Evolutionary conservation across 2,329 filamentous ascomycete genomes (phyloP), one percentile per base, ranked within the genome.

Genomic region (Botryotinia calthae): DNA sequence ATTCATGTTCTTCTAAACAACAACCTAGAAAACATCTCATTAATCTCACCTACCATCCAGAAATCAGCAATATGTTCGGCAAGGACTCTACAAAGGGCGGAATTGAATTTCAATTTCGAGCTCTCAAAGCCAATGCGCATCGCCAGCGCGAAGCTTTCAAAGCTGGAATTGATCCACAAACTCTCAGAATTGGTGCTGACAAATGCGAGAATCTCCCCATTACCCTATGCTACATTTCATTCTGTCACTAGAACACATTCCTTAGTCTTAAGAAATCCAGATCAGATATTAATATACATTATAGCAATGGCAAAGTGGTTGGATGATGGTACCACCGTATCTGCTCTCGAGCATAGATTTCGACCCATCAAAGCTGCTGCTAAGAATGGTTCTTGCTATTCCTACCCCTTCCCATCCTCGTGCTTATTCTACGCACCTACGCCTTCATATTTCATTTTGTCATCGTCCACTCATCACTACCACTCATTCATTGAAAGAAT

Each of bases 41-140:
- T 48, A 51, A 68, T 61, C 12, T 16, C 9, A 18, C 14, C 51
- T 3, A 28, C 31, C 25, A 28, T 71, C 10, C 68, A 72, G 70
- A 59, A 59, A 72, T 61, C 4, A 40, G 37, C n/a, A 61, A 72
- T 4, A 68, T 67, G 80, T 90, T 88, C 75, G 88, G 88, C 40
- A 72, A n/a, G 1, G 87, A 88, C 72, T 88, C 86, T 5, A 90
- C 88, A 0, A 79, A 83, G 0, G 84, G 84, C 31, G 88, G 88
- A 14, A 85, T 90, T n/a, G 84, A 86, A 76, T 90, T 88, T 78
- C 88, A 90, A 77, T 89, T 90, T 77, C 85, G 88, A 1, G 74
- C 79, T 37, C 85, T 90, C 81, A 89, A 88, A 80, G 83, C 82
- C 51, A 83, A 88, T 44, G 87, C 85, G 44, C 84, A 86, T 56